phyloP scores from a whole-genome alignment of 345 rosid genomes.

The Nasturtium officinale region DNA sequence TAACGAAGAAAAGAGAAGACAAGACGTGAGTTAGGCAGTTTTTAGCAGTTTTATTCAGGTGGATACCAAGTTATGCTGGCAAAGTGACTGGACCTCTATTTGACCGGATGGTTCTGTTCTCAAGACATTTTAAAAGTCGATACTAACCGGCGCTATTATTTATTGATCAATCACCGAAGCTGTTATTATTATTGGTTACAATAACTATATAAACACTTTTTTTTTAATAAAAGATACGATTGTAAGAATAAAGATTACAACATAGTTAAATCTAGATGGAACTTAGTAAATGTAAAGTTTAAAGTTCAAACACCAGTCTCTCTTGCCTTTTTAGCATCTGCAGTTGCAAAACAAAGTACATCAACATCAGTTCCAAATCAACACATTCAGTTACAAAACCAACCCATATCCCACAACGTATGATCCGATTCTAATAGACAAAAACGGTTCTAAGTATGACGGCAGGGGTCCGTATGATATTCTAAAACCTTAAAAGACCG shows the following conservation, averaged over 20 bases:
- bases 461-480: no score
- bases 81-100: neutral
- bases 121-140: neutral
- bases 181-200: constrained; percentile 9
- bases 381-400: neutral
- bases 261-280: neutral
- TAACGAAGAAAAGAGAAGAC: neutral
- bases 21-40: neutral
- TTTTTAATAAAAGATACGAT: neutral
- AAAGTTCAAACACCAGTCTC: constrained; percentile 21
- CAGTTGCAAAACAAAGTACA: constrained; percentile 1
- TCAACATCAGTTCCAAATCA: constrained; percentile 2
- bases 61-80: neutral
- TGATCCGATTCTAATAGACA: constrained; percentile 1
- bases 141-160: neutral
- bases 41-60: neutral
- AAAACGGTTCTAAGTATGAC: neutral
- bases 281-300: neutral
- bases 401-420: neutral
- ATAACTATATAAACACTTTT: neutral
- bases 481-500: neutral
- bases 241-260: constrained; percentile 10
- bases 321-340: constrained; percentile 29
- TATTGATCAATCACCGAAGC: neutral
- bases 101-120: neutral